phyloP scores from a whole-genome alignment of 225 moss, liverwort and hornwort genomes.

The Sphagnum contortum region DNA sequence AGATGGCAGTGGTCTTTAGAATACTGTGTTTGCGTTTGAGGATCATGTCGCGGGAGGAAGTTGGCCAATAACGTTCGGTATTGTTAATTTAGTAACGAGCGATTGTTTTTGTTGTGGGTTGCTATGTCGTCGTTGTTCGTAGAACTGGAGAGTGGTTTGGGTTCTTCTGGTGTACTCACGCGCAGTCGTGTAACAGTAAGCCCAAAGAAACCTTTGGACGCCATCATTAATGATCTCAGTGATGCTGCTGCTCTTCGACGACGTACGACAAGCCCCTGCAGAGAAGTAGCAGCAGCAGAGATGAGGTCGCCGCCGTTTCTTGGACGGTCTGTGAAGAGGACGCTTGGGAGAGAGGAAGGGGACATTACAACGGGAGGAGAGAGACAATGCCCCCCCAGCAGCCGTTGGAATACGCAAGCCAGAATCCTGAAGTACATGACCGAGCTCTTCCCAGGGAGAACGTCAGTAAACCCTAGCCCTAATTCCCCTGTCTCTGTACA shows the following conservation, averaged over 20 bases:
- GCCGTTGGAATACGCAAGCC: constrained; percentile 8
- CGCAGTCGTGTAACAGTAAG: constrained; percentile 13
- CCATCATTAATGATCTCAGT: constrained; percentile 13
- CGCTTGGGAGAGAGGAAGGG: constrained; percentile 14
- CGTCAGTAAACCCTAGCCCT: constrained; percentile 6
- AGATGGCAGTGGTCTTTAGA: too few species aligned
- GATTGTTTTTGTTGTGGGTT: too few species aligned
- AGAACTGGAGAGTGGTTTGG: too few species aligned
- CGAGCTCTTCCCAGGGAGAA: constrained; percentile 45
- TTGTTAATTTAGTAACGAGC: too few species aligned
- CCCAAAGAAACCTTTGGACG: constrained; percentile 21
- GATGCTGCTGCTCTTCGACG: constrained; percentile 5
- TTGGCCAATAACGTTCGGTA: too few species aligned
- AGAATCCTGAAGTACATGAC: constrained; percentile 25
- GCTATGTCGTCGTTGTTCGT: too few species aligned
- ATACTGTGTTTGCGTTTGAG: too few species aligned
- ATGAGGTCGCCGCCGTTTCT: constrained; percentile 18
- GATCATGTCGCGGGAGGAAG: too few species aligned
- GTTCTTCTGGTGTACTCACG: too few species aligned
- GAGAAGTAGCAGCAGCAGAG: constrained; percentile 3
- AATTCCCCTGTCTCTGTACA: neutral
- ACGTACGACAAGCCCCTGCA: constrained; percentile 2
- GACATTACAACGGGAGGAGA: neutral
- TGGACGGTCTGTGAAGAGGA: constrained; percentile 23
- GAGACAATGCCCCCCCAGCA: constrained; percentile 3